Evolutionary conservation across 2,329 filamentous ascomycete genomes (phyloP).

Genomic region (Curvularia sp.): DNA sequence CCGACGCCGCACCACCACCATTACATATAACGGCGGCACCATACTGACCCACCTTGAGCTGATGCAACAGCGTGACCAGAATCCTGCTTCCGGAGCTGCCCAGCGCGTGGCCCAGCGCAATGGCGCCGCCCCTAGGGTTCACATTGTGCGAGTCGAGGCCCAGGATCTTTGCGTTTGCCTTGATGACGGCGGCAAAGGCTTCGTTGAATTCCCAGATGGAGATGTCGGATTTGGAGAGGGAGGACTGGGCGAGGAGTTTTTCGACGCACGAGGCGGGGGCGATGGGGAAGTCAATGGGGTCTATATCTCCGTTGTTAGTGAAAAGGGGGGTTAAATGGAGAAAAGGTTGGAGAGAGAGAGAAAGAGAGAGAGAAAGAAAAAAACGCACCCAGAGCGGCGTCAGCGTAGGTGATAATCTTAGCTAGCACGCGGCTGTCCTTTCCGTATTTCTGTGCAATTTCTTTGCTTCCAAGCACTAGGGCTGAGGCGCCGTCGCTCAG

Average conservation of each 20-base stretch:
- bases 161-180: slow-evolving; percentile 92
- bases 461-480: slow-evolving; percentile 81
- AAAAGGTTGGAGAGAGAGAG: too few relatives aligned
- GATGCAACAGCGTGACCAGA: slow-evolving; percentile 86
- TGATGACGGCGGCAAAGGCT: slow-evolving; percentile 94
- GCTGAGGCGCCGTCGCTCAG: slow-evolving; percentile 95
- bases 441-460: slow-evolving; percentile 81
- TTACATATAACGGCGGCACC: slow-evolving; percentile 97
- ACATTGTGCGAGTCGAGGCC: slow-evolving; percentile 80
- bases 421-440: slow-evolving; percentile 82
- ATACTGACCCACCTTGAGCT: slow-evolving; percentile 90
- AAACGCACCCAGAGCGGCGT: slow-evolving; percentile 72
- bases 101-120: slow-evolving; percentile 88
- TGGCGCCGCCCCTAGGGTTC: slow-evolving; percentile 88
- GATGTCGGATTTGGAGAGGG: slow-evolving; percentile 89
- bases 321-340: too few relatives aligned
- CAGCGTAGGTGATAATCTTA: slow-evolving; percentile 81
- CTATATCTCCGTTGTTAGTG: slow-evolving; percentile 44
- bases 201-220: slow-evolving; percentile 99
- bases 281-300: slow-evolving; percentile 91
- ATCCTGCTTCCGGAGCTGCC: slow-evolving; percentile 94
- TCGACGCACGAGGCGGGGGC: slow-evolving; percentile 93
- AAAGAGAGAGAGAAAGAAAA: too few relatives aligned
- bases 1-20: slow-evolving; percentile 89
- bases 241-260: slow-evolving; percentile 84